Evolutionary conservation across 352 stramenopile species (phyloP).

Genomic region (Thraustochytrium aureum): DNA sequence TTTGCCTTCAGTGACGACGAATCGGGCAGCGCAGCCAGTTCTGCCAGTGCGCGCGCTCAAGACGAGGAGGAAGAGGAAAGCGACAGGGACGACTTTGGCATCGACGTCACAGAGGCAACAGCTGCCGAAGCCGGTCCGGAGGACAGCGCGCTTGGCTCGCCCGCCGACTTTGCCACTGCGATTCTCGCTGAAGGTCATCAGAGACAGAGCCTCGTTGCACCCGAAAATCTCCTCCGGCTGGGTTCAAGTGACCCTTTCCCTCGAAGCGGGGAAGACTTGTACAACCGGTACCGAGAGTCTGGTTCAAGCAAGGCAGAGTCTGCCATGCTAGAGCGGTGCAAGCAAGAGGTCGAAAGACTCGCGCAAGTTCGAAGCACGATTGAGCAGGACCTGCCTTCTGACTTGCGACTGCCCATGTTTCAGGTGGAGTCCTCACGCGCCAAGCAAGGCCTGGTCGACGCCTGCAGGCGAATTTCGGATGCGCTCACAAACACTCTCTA

Average conservation of each 20-base stretch:
- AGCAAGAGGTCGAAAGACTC: conserved; percentile 17
- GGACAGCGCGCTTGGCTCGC: not conserved
- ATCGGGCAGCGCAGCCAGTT: not conserved
- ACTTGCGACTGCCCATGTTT: conserved; percentile 21
- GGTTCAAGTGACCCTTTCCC: too few species aligned
- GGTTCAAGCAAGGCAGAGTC: not conserved
- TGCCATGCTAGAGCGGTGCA: conserved; percentile 12
- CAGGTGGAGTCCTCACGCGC: conserved; percentile 9
- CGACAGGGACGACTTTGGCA: not conserved
- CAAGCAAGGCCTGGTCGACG: not conserved
- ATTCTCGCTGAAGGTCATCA: too few species aligned
- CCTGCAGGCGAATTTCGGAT: not conserved
- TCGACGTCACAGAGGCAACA: not conserved
- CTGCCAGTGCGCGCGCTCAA: not conserved
- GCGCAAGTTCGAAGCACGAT: not conserved
- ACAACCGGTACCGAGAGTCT: not conserved
- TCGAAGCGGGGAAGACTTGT: not conserved
- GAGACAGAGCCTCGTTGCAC: too few species aligned
- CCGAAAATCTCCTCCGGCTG: too few species aligned
- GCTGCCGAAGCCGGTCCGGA: not conserved
- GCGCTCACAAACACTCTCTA: not conserved
- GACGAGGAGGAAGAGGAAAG: not conserved
- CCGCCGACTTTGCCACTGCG: not conserved
- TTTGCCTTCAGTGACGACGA: not conserved
- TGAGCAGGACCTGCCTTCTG: not conserved